Base-by-base conservation (phyloP, 139 green algal species). In the Chloropicon primus region DNA sequence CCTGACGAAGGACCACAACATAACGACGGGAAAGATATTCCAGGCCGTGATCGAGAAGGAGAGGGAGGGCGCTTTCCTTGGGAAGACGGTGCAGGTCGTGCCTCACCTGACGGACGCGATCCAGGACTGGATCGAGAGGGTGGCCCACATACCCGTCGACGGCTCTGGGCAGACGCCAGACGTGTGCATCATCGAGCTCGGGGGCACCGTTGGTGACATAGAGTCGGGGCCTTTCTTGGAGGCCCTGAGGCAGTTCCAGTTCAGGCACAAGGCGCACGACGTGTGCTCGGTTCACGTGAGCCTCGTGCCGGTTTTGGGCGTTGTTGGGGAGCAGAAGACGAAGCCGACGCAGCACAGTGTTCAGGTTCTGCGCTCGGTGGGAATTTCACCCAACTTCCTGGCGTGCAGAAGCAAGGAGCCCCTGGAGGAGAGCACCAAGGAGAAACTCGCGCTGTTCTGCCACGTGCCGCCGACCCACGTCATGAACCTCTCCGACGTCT, bases 261-360 rank as follows among this genome's bases (percentile, higher is more conserved):
- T 93, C 17, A 62, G 41, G 41, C 41, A 62, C 41, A 17, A 62
- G 23, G 81, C 84, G 53, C 79, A 88, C 71, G 96, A 96, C 84
- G 88, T 97, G 77, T 96, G 89, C 84, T 80, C 91, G 17, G 88
- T 98, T 73, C 95, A 99, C 79, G 95, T 99, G 25, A 92, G 82
- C 81, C 84, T 98, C 78, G 94, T 99, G 72, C 95, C 95, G 0
- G 91, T 98, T 21, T 93, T 99, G 29, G 95, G 95, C 24, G 95
- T 95, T 28, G 95, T 99, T 54, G 95, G 94, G 2, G 94, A 97
- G 90, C 94, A 99, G 89, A 99, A 99, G 84, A 99, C 95, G 24
- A 99, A 99, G 89, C 95, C 95, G 26, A 99, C 95, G 22, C 95
- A 99, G 88, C 95, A 99, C 86, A 93, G 85, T 28, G 94, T 99